Conservation (phyloP, 1,284 basidiomycete genomes). For the Papiliotrema fonsecae region DNA sequence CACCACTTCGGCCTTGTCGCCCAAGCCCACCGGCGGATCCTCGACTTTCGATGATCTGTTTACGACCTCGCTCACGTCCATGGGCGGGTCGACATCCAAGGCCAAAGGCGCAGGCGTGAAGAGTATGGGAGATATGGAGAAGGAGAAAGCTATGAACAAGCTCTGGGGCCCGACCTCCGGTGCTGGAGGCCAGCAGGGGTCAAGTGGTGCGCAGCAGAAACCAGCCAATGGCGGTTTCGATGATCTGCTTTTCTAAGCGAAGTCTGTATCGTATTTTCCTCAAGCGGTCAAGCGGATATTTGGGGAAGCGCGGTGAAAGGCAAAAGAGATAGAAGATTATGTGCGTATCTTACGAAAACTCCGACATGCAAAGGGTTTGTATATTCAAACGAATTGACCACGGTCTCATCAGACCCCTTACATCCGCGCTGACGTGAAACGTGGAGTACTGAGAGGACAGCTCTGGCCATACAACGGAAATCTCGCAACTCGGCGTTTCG, state of each 20-base stretch:
- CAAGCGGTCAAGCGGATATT: too few relatives aligned
- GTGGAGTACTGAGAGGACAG: too few relatives aligned
- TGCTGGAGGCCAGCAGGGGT: conserved; percentile 2
- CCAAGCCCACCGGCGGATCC: conserved; percentile 14
- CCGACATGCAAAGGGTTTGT: too few relatives aligned
- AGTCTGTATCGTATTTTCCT: too few relatives aligned
- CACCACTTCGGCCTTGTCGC: conserved; percentile 17
- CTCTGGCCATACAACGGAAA: too few relatives aligned
- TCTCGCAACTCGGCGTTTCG: too few relatives aligned
- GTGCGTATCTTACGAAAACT: too few relatives aligned
- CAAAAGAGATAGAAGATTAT: too few relatives aligned
- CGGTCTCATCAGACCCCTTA: too few relatives aligned
- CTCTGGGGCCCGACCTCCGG: conserved; percentile 57
- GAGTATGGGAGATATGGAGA: conserved; percentile 80
- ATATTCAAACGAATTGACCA: too few relatives aligned
- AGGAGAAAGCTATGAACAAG: conserved; percentile 70
- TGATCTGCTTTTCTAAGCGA: conserved; percentile 25
- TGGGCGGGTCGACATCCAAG: conserved; percentile 14
- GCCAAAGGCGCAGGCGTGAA: conserved; percentile 50
- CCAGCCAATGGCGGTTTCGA: conserved; percentile 19
- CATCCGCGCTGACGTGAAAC: too few relatives aligned
- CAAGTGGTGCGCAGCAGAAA: conserved; percentile 5
- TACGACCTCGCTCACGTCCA: conserved; percentile 69
- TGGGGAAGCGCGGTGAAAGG: too few relatives aligned
- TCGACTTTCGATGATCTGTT: conserved; percentile 80